Conservation (phyloP, 768 basidiomycete species). For the Candolleomyces aberdarensis region DNA sequence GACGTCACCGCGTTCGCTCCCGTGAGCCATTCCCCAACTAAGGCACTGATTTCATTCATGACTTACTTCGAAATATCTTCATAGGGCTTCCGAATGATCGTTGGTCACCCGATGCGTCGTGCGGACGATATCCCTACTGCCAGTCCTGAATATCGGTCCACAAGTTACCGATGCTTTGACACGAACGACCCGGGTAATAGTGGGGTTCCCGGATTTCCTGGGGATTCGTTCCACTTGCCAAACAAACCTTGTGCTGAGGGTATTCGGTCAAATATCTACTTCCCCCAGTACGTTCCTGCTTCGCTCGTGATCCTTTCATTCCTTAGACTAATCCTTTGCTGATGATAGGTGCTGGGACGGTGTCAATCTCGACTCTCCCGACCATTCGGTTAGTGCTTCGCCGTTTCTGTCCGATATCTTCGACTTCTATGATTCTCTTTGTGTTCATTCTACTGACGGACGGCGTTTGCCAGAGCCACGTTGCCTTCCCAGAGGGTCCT, state of each 20-base stretch:
- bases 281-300: background rate
- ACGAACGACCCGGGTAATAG: background rate
- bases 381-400: background rate
- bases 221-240: background rate
- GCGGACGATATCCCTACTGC: background rate
- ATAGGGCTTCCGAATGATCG: background rate
- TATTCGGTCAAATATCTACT: background rate
- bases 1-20: background rate
- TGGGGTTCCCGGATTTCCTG: background rate
- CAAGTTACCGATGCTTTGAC: conserved; percentile 2
- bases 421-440: background rate
- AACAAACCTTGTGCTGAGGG: background rate
- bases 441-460: background rate
- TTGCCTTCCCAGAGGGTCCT: conserved; percentile 5
- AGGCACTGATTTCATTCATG: background rate
- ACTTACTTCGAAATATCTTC: background rate
- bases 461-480: background rate
- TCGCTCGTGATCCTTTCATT: background rate
- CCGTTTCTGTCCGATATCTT: background rate
- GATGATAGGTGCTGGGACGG: background rate
- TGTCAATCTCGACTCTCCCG: background rate
- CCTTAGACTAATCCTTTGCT: background rate
- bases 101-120: background rate
- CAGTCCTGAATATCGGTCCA: background rate
- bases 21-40: background rate